Evolutionary conservation across 805 yeast genomes (phyloP).

Genomic region (Torulaspora gathmanii): DNA sequence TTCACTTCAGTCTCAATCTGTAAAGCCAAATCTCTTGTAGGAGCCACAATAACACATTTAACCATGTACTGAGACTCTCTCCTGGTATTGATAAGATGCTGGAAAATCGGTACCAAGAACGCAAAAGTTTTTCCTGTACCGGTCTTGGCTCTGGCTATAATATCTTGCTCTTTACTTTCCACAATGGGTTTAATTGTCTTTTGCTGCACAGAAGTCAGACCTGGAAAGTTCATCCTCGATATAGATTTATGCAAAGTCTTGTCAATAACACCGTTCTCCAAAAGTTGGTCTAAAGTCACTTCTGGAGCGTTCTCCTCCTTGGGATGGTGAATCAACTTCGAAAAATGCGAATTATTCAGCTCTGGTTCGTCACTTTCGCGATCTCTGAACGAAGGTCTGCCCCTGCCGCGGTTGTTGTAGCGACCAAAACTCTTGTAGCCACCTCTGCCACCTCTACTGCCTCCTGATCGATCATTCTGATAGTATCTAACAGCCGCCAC

Average conservation of each 20-base stretch:
- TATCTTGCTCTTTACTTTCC: conserved; percentile 39
- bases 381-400: conserved; percentile 7
- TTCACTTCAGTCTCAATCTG: conserved; percentile 68
- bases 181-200: conserved; percentile 56
- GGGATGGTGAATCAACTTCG: conserved; percentile 23
- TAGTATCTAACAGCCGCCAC: conserved; percentile 3
- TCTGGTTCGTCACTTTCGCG: conserved; percentile 11
- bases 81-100: conserved; percentile 42
- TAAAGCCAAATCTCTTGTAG: conserved; percentile 86
- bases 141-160: conserved; percentile 86
- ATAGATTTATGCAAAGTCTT: conserved; percentile 36
- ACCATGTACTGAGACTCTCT: conserved; percentile 38
- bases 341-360: conserved; percentile 13
- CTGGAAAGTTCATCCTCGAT: conserved; percentile 42
- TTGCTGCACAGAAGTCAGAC: conserved; percentile 67
- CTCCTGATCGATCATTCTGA: conserved; percentile 9
- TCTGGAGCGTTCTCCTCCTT: conserved; percentile 17
- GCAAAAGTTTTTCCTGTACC: conserved; percentile 96
- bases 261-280: conserved; percentile 31
- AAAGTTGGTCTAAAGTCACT: conserved; percentile 30
- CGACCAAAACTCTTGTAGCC: conserved; percentile 6
- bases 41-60: conserved; percentile 68
- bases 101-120: conserved; percentile 74
- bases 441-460: conserved; percentile 2
- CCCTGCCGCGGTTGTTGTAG: conserved; percentile 1